Percentiles rank a stretch among this genome's conserved stretches.
Conservation (phyloP, 73 alveolate species). For the Effrenium voratum region DNA sequence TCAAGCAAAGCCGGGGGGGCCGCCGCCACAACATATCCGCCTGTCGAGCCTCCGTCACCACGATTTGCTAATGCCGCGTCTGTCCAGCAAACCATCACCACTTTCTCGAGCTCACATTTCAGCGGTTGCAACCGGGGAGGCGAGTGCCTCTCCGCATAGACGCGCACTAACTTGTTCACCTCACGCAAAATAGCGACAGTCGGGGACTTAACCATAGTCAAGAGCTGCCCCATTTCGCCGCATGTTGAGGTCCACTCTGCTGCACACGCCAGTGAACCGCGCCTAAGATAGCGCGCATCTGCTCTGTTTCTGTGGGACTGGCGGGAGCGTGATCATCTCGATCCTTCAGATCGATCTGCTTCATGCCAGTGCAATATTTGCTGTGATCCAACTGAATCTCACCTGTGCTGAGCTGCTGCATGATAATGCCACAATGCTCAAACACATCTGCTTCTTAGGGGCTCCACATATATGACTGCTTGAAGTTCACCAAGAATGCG, state of each 20-base stretch:
- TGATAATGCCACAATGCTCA: not conserved
- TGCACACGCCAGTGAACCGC: not conserved
- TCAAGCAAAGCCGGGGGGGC: not conserved
- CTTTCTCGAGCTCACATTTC: not conserved
- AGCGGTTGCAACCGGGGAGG: not conserved
- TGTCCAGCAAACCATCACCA: not conserved
- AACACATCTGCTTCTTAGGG: not conserved
- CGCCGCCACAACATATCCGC: conserved; percentile 8
- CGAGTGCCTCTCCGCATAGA: too few relatives aligned
- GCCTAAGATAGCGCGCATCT: conserved; percentile 7
- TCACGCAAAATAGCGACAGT: not conserved
- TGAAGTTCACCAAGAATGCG: not conserved
- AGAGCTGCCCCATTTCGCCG: not conserved
- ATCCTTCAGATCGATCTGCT: not conserved
- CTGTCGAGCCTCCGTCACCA: not conserved
- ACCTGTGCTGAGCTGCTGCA: too few relatives aligned
- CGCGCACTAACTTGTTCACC: not conserved
- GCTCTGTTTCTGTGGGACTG: not conserved
- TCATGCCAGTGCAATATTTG: not conserved
- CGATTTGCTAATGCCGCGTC: conserved; percentile 29
- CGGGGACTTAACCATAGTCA: not conserved
- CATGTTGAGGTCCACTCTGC: not conserved
- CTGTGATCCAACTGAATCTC: too few relatives aligned
- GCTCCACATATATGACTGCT: not conserved
- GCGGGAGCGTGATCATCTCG: not conserved